These are phyloP conservation scores for Russula vinacea DNA, from an alignment of 768 basidiomycete genomes.

Conservation along the genomic window DNA sequence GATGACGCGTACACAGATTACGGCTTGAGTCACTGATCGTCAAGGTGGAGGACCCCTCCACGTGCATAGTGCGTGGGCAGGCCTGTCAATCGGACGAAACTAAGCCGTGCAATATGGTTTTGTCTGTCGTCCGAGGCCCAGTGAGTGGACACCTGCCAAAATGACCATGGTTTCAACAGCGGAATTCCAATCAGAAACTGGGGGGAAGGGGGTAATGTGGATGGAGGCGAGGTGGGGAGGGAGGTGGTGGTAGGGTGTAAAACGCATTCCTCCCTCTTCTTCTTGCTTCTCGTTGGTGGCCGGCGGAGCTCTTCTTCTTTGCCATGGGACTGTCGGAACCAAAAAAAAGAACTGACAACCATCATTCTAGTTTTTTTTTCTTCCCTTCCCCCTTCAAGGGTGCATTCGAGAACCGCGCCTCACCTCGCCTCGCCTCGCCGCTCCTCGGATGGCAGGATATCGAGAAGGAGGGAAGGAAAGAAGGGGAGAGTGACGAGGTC, in stretches of 20 bases:
- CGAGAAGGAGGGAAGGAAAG: background rate
- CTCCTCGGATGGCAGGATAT: background rate
- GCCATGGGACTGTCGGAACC: background rate
- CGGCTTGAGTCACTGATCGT: background rate
- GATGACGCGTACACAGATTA: background rate
- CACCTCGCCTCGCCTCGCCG: background rate
- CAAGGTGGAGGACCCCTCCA: background rate
- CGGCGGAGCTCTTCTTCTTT: background rate
- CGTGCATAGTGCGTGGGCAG: slow-evolving; percentile 1
- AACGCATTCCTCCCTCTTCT: background rate
- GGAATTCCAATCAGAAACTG: background rate
- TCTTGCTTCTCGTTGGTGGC: background rate
- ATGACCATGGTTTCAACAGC: background rate
- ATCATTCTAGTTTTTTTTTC: background rate
- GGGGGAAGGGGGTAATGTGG: background rate
- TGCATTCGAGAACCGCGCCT: no score
- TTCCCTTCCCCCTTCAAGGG: background rate
- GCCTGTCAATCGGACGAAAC: background rate
- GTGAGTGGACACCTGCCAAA: background rate
- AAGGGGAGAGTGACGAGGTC: background rate
- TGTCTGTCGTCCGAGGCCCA: background rate
- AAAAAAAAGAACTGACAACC: background rate
- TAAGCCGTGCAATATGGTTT: background rate
- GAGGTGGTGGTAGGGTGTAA: slow-evolving; percentile 1
- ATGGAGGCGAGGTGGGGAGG: background rate